A percentile compares a stretch with the other conserved stretches of the same genome.
Conservation (phyloP, 2,329 filamentous ascomycete species). For the Cercospora nicotianae region DNA sequence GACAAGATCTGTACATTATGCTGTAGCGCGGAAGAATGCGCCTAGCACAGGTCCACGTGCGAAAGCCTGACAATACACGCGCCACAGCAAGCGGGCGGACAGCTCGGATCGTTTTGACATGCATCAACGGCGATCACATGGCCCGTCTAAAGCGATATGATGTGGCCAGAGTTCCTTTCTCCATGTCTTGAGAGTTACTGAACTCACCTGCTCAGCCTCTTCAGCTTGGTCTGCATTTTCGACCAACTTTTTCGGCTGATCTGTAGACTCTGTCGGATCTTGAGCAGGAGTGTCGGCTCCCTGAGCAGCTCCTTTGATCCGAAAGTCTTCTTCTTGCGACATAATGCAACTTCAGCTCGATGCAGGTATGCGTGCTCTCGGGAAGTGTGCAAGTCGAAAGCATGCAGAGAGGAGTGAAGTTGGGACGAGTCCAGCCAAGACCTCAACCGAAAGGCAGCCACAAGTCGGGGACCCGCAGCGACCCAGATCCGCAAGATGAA, state of each 20-base stretch:
- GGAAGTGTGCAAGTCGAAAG: background rate
- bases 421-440: conserved; percentile 10
- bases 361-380: background rate
- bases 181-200: conserved; percentile 1
- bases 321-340: conserved; percentile 27
- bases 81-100: background rate
- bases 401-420: conserved; percentile 16
- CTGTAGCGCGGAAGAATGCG: background rate
- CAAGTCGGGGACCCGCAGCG: conserved; percentile 7
- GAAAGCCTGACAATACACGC: background rate
- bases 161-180: background rate
- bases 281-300: conserved; percentile 7
- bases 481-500: background rate
- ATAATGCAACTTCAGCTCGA: conserved; percentile 14
- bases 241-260: conserved; percentile 18
- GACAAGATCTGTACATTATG: background rate
- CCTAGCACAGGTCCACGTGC: background rate
- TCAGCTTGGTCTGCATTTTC: conserved; percentile 18
- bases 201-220: conserved; percentile 28
- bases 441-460: conserved; percentile 10
- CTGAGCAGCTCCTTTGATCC: conserved; percentile 29
- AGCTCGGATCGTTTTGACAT: background rate
- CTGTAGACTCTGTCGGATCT: conserved; percentile 12
- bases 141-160: background rate
- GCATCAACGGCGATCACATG: background rate